These are phyloP conservation scores for Peniophora sp. DNA, from an alignment of 1,284 basidiomycete genomes.

Conservation along the genomic window DNA sequence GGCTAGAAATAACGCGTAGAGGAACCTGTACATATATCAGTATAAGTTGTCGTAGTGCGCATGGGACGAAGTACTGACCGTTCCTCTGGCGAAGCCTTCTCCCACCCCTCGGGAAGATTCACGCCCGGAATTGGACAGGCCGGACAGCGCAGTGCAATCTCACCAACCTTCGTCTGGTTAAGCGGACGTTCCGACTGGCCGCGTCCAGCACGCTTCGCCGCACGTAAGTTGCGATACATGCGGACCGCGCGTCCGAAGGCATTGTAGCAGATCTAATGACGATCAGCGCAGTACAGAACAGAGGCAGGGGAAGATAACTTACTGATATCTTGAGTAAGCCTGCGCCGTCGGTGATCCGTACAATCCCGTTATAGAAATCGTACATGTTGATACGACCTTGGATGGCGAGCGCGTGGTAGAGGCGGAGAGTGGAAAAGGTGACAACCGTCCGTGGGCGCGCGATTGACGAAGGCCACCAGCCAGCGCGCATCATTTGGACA, in stretches of 20 bases:
- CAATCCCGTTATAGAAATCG: slow-evolving; percentile 1
- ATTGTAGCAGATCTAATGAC: slow-evolving; percentile 1
- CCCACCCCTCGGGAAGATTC: slow-evolving; percentile 11
- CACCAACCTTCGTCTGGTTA: slow-evolving; percentile 4
- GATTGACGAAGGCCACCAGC: slow-evolving; percentile 2
- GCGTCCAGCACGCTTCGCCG: slow-evolving; percentile 12
- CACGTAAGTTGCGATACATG: slow-evolving; percentile 12
- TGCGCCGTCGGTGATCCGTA: not conserved
- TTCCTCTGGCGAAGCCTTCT: slow-evolving; percentile 5
- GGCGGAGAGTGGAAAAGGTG: not conserved
- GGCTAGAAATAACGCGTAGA: slow-evolving; percentile 6
- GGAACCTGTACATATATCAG: not conserved
- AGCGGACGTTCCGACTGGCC: slow-evolving; percentile 10
- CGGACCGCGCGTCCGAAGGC: slow-evolving; percentile 1
- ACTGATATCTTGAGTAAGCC: not conserved
- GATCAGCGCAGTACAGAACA: too few species aligned
- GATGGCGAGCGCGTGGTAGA: slow-evolving; percentile 4
- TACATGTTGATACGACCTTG: slow-evolving; percentile 2
- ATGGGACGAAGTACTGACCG: not conserved
- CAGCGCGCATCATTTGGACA: slow-evolving; percentile 1
- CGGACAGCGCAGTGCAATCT: slow-evolving; percentile 8
- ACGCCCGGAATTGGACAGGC: slow-evolving; percentile 12
- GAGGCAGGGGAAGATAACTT: not conserved
- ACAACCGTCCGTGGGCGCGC: not conserved
- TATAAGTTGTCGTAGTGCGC: too few species aligned